A percentile compares a stretch with the other conserved stretches of the same genome.
These are phyloP conservation scores for Oxytropis ochrocephala DNA, from an alignment of 306 rosid species.

Conservation along the genomic window DNA sequence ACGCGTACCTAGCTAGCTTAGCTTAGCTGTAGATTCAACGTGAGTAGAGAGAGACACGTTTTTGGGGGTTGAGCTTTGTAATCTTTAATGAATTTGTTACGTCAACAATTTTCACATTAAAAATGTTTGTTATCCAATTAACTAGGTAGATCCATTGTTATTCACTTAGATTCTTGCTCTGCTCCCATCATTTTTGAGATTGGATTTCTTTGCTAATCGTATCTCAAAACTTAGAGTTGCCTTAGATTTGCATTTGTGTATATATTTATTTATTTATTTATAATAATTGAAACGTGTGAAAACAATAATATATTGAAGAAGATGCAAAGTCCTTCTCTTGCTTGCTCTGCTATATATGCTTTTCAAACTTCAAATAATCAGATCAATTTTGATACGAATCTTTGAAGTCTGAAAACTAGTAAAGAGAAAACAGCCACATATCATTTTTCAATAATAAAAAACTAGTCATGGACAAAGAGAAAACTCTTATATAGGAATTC, in stretches of 20 bases:
- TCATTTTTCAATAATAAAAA: no score
- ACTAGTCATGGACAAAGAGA: no score
- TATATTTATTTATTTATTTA: no score
- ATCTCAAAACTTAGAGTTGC: not conserved
- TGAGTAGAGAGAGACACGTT: slow-evolving; percentile 15
- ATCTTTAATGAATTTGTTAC: slow-evolving; percentile 13
- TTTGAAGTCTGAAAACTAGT: slow-evolving; percentile 17
- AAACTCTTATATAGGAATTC: no score
- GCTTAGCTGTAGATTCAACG: slow-evolving; percentile 1
- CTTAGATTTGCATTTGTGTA: not conserved
- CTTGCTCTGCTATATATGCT: not conserved
- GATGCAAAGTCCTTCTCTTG: not conserved
- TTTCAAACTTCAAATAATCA: no score
- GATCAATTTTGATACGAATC: not conserved
- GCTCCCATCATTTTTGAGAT: not conserved
- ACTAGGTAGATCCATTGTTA: not conserved
- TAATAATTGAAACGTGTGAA: slow-evolving; percentile 10
- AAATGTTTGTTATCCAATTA: not conserved
- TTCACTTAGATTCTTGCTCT: slow-evolving; percentile 14
- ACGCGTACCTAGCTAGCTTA: slow-evolving; percentile 30
- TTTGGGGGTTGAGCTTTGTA: slow-evolving; percentile 24
- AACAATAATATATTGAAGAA: slow-evolving; percentile 6
- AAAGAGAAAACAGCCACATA: no score
- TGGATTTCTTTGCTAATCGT: slow-evolving; percentile 16
- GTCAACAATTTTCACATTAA: slow-evolving; percentile 4